phyloP scores from a whole-genome alignment of 2,329 filamentous ascomycete genomes.

The Talaromyces sp. region DNA sequence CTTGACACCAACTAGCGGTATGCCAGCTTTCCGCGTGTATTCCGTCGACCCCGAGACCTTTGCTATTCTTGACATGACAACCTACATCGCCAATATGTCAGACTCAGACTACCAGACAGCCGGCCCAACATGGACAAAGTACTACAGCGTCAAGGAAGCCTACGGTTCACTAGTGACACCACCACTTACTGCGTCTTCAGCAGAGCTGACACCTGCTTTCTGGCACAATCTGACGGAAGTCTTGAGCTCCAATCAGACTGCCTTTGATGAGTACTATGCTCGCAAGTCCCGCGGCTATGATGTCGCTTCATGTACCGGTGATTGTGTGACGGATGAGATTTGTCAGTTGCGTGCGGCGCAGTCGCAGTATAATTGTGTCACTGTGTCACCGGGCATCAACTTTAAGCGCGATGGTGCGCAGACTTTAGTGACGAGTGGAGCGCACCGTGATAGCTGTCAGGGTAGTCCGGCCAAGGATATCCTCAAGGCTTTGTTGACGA shows the following conservation, averaged over 20 bases:
- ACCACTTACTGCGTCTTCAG: constrained; percentile 34
- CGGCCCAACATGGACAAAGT: constrained; percentile 49
- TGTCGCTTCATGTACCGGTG: constrained; percentile 36
- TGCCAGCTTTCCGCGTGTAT: constrained; percentile 57
- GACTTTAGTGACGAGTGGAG: background rate
- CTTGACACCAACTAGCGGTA: constrained; percentile 53
- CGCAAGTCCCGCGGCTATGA: constrained; percentile 48
- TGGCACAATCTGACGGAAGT: constrained; percentile 55
- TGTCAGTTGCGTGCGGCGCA: constrained; percentile 51
- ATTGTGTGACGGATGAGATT: constrained; percentile 45
- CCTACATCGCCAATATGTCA: constrained; percentile 53
- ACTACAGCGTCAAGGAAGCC: constrained; percentile 54
- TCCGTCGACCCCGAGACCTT: constrained; percentile 55
- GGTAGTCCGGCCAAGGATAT: constrained; percentile 1
- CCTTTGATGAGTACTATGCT: constrained; percentile 46
- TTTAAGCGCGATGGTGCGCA: constrained; percentile 20
- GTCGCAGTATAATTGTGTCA: constrained; percentile 51
- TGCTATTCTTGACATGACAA: constrained; percentile 51
- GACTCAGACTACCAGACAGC: constrained; percentile 44
- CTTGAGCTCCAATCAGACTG: constrained; percentile 41
- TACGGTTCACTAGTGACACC: constrained; percentile 47
- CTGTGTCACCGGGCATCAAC: constrained; percentile 36
- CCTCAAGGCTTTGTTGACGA: background rate
- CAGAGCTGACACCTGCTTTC: constrained; percentile 52
- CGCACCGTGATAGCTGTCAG: background rate